Conservation (phyloP, 1,284 basidiomycete genomes). For the Ustilago hordei region DNA sequence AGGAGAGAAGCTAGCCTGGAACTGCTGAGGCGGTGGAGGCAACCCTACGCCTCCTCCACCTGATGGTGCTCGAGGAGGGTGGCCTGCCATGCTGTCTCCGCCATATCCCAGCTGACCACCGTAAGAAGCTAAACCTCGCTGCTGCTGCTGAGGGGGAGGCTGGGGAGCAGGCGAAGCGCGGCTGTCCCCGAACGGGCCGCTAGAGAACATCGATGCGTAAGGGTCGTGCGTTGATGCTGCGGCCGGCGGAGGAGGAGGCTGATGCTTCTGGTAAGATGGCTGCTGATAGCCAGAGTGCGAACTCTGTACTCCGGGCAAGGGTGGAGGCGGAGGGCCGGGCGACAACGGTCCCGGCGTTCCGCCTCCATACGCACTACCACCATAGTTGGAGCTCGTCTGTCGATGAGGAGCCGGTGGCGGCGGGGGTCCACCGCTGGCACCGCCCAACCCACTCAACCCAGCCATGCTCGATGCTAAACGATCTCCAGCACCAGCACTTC, state of each 20-base stretch:
- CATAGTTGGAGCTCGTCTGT: conserved; percentile 45
- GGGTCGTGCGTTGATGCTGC: conserved; percentile 22
- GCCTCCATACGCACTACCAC: conserved; percentile 25
- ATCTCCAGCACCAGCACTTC: conserved; percentile 14
- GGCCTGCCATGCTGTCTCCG: background rate
- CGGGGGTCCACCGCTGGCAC: conserved; percentile 12
- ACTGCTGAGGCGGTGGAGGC: conserved; percentile 38
- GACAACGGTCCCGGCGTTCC: conserved; percentile 15
- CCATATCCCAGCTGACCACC: conserved; percentile 20
- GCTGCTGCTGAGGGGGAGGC: conserved; percentile 9
- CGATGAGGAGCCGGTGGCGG: conserved; percentile 31
- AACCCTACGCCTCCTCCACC: conserved; percentile 11
- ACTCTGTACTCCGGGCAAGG: conserved; percentile 17
- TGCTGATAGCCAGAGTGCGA: conserved; percentile 3
- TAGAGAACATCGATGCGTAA: conserved; percentile 42
- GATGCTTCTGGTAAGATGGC: conserved; percentile 18
- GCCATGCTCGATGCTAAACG: conserved; percentile 24
- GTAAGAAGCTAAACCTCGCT: conserved; percentile 10
- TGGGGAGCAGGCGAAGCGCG: conserved; percentile 32
- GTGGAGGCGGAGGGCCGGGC: conserved; percentile 31
- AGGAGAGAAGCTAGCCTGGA: conserved; percentile 26
- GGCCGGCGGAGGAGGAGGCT: background rate
- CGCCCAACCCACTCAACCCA: conserved; percentile 21
- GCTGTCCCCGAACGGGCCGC: conserved; percentile 33
- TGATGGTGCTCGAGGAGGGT: conserved; percentile 5